Evolutionary conservation across 495 filamentous ascomycete species (phyloP), one percentile per base, ranked within the genome.

Genomic region (Xylaria intraflava): DNA sequence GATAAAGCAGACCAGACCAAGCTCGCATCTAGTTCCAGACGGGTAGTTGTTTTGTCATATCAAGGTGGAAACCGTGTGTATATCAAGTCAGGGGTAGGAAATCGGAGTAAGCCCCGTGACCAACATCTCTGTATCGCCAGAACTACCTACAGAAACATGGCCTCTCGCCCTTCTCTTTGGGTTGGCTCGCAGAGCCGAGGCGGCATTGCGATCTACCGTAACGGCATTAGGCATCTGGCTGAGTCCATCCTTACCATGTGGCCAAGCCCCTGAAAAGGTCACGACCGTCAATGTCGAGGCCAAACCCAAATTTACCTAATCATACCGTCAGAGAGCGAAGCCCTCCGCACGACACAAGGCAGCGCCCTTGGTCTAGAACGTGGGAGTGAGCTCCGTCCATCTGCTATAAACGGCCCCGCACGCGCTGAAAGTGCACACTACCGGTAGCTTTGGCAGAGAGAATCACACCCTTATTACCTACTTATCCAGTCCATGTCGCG

Each of bases 271-370:
- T 29, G 27, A 9, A 29, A 29, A 29, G 27, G 4, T 29, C 4
- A 29, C 27, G 27, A 9, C 27, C 27, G 9, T 29, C 27, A 4
- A n/a, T n/a, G n/a, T n/a, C n/a, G n/a, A n/a, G n/a, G n/a, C n/a
- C n/a, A n/a, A n/a, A n/a, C n/a, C n/a, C n/a, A n/a, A 4, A 29
- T 29, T 29, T 29, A 29, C 27, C 27, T n/a, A 14, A 30, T 53
- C 50, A 53, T 41, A 53, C 12, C 29, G 31, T 38, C 50, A 29
- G 29, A 27, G 33, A 19, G 17, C 10, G 20, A 27, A 53, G 40
- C 46, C 51, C 51, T 53, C 51, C 51, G 20, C 51, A 46, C 22
- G 42, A 53, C 45, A 46, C 30, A 29, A 53, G 31, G 42, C 31
- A 39, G 20, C 41, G 50, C 39, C 16, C 39, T 44, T 36, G 50